A percentile compares a stretch with the other conserved stretches of the same genome.
These are phyloP conservation scores for Lentithecium fluviatile DNA, from an alignment of 495 filamentous ascomycete genomes.

Conservation along the genomic window DNA sequence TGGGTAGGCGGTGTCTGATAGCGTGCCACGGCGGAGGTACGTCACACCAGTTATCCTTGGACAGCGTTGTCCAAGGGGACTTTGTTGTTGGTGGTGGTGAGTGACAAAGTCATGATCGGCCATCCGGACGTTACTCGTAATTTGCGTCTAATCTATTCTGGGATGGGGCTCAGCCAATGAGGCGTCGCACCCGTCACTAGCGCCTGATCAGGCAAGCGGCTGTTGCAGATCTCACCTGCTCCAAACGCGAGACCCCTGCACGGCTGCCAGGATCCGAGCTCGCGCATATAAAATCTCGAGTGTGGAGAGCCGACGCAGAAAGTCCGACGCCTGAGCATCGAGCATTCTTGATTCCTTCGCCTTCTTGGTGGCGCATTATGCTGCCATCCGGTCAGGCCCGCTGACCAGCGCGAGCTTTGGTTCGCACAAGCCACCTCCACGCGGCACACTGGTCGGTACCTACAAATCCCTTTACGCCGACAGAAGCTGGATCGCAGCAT, in stretches of 20 bases:
- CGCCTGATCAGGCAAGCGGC: neutral
- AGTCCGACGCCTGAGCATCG: neutral
- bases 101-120: neutral
- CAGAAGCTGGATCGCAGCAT: too few species aligned
- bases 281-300: neutral
- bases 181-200: neutral
- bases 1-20: too few species aligned
- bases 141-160: neutral
- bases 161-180: neutral
- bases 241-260: neutral
- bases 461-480: too few species aligned
- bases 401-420: too few species aligned
- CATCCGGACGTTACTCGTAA: neutral
- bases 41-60: too few species aligned
- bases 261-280: neutral
- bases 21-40: too few species aligned
- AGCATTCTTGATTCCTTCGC: too few species aligned
- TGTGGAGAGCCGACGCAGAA: slow-evolving; percentile 5
- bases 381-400: too few species aligned
- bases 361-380: too few species aligned
- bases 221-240: neutral
- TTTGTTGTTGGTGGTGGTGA: neutral
- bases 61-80: neutral
- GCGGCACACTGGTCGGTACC: too few species aligned
- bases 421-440: too few species aligned